A percentile compares a stretch with the other conserved stretches of the same genome.
Evolutionary conservation across 768 basidiomycete species (phyloP).

Genomic region (Tylopilus balloui): DNA sequence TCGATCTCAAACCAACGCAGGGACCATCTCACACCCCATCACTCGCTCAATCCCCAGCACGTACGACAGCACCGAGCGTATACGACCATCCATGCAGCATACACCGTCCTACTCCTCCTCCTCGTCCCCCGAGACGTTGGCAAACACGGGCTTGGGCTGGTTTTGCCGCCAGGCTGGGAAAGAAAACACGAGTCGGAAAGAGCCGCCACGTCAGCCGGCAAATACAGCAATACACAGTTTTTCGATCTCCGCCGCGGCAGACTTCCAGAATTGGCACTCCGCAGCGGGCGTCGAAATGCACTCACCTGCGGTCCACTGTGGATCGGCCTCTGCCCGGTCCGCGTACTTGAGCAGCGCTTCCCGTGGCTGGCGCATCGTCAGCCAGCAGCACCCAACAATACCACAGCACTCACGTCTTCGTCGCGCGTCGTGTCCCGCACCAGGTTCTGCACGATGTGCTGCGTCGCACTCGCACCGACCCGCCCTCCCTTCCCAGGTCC

Average conservation of each 20-base stretch:
- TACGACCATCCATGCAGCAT: constrained; percentile 3
- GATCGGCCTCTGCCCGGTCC: constrained; percentile 66
- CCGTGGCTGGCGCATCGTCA: too few relatives aligned
- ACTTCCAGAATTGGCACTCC: constrained; percentile 26
- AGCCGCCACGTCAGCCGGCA: constrained; percentile 55
- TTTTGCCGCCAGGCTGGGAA: constrained; percentile 79
- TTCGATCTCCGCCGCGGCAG: constrained; percentile 31
- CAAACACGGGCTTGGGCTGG: constrained; percentile 85
- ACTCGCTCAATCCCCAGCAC: constrained; percentile 14
- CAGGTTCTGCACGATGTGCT: constrained; percentile 93
- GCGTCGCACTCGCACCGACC: constrained; percentile 94
- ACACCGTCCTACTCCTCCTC: constrained; percentile 50
- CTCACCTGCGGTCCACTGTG: constrained; percentile 82
- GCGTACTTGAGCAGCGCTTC: constrained; percentile 97
- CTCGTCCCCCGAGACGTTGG: constrained; percentile 51
- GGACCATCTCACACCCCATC: constrained; percentile 48
- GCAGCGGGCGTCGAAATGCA: constrained; percentile 25
- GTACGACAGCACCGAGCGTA: constrained; percentile 8
- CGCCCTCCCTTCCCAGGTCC: constrained; percentile 93
- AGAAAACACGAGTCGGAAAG: constrained; percentile 43
- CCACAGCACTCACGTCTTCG: constrained; percentile 94
- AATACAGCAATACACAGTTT: constrained; percentile 30
- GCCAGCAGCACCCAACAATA: too few relatives aligned
- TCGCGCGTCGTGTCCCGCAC: constrained; percentile 87
- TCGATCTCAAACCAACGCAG: constrained; percentile 72